Conservation (phyloP, 768 basidiomycete genomes). For the Tylopilus rubrobrunneus region DNA sequence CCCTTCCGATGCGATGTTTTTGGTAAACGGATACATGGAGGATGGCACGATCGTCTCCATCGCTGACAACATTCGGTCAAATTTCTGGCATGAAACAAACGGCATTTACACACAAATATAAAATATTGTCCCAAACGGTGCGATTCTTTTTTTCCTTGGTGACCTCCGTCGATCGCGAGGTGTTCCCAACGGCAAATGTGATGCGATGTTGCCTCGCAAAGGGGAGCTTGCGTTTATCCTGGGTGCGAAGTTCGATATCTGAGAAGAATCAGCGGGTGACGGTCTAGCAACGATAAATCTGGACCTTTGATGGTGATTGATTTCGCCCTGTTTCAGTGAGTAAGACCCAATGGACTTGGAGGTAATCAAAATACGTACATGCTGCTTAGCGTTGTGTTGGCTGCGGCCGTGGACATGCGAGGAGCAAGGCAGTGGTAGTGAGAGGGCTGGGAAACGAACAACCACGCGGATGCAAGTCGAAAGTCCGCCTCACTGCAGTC, state of each 20-base stretch:
- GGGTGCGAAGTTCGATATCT: conserved; percentile 7
- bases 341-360: not conserved
- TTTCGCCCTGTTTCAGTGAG: conserved; percentile 1
- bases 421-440: not conserved
- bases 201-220: not conserved
- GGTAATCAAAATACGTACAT: not conserved
- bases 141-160: not conserved
- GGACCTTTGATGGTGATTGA: conserved; percentile 1
- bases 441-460: not conserved
- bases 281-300: rapidly evolving
- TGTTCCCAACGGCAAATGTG: not conserved
- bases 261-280: not conserved
- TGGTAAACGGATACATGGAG: not conserved
- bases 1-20: not conserved
- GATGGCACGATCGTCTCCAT: not conserved
- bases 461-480: not conserved
- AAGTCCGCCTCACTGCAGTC: too few relatives aligned
- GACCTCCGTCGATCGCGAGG: not conserved
- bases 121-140: not conserved
- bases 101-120: not conserved
- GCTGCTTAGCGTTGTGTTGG: not conserved
- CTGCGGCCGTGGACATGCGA: not conserved
- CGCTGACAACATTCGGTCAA: not conserved
- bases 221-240: not conserved
- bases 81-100: not conserved